Evolutionary conservation across 305 asterid genomes (phyloP), one percentile per base, ranked within the genome.

Genomic region (Euphrasia arctica): DNA sequence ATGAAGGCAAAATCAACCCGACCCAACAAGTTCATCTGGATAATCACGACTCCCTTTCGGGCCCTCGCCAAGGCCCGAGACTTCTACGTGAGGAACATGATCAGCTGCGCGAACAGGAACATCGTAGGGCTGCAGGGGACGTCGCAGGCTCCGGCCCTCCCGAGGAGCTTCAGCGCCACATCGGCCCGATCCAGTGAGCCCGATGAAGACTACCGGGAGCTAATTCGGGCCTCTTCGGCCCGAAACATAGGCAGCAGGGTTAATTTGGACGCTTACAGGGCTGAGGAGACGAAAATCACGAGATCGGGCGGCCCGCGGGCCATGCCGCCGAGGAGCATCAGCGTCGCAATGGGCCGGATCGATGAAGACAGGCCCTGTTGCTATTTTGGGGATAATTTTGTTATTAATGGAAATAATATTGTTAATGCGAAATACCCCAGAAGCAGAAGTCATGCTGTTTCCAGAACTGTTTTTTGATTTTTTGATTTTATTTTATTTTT

Each of bases 331-430:
- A 76, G 95, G 41, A 89, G 97, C 69, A 61, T 59, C 58, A 89
- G 93, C 5, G 95, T 87, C 1, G 91, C 79, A 0, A 89, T 89
- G 97, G 88, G 89, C 6, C 83, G 85, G 77, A 89, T 89, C 29
- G 97, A 89, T 63, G 97, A 89, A 56, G 97, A 89, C 2, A 64
- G 70, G 10, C 86, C 95, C 0, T 66, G 73, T 54, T 77, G 66
- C 71, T 72, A 72, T 74, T 77, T 77, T 42, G 82, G 80, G 3
- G 90, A 82, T 39, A 81, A 77, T 9, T 3, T 22, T 25, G 18
- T 55, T 55, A 5, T 25, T 29, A 28, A 28, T 10, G 13, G 22
- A 27, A 6, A 6, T 64, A 50, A 8, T 41, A 9, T 45, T 41
- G 9, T 31, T 63, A 67, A 47, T 2, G 49, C 32, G 31, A 79